Conservation (phyloP, 176 grass and related monocot species). For the Aegilops tauschii region DNA sequence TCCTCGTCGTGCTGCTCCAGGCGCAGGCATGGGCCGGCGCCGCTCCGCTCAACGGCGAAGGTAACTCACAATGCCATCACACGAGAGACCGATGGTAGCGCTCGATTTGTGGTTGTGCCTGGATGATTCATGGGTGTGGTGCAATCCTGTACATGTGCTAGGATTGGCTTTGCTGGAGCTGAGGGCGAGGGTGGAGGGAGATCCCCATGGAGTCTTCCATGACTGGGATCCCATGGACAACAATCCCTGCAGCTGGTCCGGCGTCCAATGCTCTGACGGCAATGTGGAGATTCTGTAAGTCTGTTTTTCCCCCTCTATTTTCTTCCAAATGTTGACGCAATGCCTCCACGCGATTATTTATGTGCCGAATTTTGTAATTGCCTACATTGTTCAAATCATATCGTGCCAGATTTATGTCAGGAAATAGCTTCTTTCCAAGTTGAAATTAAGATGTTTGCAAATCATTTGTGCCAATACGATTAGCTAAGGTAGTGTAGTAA, state of each 20-base stretch:
- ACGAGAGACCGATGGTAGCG: not conserved
- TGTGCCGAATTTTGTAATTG: not conserved
- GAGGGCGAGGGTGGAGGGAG: constrained; percentile 60
- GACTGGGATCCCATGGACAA: constrained; percentile 66
- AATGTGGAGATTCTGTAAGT: constrained; percentile 89
- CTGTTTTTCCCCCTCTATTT: not conserved
- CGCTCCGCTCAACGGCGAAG: constrained; percentile 42
- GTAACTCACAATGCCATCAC: not conserved
- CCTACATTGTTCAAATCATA: not conserved
- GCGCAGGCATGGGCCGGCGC: not conserved
- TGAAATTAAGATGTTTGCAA: not conserved
- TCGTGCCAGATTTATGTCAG: not conserved
- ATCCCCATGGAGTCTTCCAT: constrained; percentile 65
- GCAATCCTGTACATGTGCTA: not conserved
- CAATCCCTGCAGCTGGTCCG: constrained; percentile 63
- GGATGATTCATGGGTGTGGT: not conserved
- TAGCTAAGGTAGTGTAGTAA: not conserved
- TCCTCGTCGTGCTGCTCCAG: constrained; percentile 31
- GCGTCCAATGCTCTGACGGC: constrained; percentile 67
- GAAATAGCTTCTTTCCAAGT: not conserved
- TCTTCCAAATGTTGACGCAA: not conserved
- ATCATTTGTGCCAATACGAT: not conserved
- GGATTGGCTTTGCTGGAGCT: constrained; percentile 74
- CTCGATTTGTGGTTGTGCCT: not conserved
- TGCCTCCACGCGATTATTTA: not conserved